Base-by-base conservation (phyloP, 2,329 filamentous ascomycete genomes). In the Colletotrichum somersetense region DNA sequence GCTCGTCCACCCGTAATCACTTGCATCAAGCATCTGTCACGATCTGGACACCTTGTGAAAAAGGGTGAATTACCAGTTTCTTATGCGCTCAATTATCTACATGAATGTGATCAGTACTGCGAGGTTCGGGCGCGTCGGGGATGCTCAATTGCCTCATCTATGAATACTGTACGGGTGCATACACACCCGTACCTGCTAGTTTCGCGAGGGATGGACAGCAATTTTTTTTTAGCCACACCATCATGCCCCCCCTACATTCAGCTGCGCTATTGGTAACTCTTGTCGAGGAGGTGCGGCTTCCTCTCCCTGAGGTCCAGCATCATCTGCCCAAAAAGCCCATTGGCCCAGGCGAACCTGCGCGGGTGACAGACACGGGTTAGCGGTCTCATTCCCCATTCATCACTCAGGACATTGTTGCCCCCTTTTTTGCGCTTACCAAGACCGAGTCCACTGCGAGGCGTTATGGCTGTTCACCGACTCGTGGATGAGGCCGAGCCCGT, bases 261-360 rank as follows among this genome's bases (percentile, higher is more conserved):
- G 18, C 35, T 20, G 33, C 11, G 16, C 58, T 42, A 73, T 76
- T 89, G 87, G 75, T 86, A 89, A 75, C 84, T 89, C 73, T 77
- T 82, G 40, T 77, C 76, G 40, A 90, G 80, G 69, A 97, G 79
- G 76, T 91, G 85, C 14, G 93, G 94, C 79, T 93, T 93, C 79
- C 93, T 85, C 74, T 89, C 87, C 57, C 91, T 90, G 62, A 97
- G 80, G 82, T 96, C 92, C 40, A 96, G 81, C 67, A 96, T 88
- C 72, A 93, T 93, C 83, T 96, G 92, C 16, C 93, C 92, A 81
- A 95, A 96, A n/a, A 97, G 89, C 0, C 92, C 94, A 78, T 96
- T 96, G 18, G 93, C 93, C 94, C 94, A 96, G 0, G 93, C 92
- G 79, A 96, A 97, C 92, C 93, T 95, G 72, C 85, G 85, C 30